Conservation (phyloP, 805 yeast species). For the Scheffersomyces coipomensis region DNA sequence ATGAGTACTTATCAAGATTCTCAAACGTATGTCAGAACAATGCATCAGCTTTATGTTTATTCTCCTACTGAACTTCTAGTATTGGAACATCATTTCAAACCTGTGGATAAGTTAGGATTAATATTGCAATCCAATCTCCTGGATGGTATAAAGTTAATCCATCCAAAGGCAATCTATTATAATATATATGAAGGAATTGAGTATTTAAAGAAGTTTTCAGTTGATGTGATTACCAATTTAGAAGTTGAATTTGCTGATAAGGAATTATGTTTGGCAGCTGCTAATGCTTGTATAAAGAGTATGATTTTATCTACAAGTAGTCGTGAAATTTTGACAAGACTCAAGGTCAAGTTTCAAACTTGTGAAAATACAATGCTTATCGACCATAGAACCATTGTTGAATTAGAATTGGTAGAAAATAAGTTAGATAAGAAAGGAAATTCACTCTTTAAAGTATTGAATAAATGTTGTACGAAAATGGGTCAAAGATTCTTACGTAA, state of each 20-base stretch:
- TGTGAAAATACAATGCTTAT: conserved; percentile 44
- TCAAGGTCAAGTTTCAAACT: conserved; percentile 35
- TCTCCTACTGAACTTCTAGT: conserved; percentile 4
- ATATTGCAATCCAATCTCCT: conserved; percentile 3
- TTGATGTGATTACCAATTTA: background rate
- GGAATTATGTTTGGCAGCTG: conserved; percentile 7
- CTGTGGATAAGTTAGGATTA: conserved; percentile 4
- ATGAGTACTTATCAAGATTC: conserved; percentile 6
- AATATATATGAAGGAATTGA: conserved; percentile 4
- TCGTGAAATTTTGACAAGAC: conserved; percentile 8
- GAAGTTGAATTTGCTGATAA: conserved; percentile 3
- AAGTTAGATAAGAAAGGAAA: conserved; percentile 19
- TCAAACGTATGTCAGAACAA: conserved; percentile 5
- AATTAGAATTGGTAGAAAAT: conserved; percentile 40
- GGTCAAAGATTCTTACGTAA: conserved; percentile 41
- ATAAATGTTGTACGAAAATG: conserved; percentile 45
- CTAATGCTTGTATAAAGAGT: conserved; percentile 6
- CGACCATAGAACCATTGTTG: conserved; percentile 33
- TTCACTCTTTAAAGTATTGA: conserved; percentile 33
- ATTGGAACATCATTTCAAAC: conserved; percentile 2
- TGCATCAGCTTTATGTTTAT: conserved; percentile 5
- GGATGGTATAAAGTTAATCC: background rate
- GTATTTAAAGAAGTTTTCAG: background rate
- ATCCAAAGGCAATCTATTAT: conserved; percentile 2
- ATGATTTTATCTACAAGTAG: conserved; percentile 1